Evolutionary conservation across 305 asterid genomes (phyloP), one percentile per base, ranked within the genome.

Genomic region (Solanum chacoense): DNA sequence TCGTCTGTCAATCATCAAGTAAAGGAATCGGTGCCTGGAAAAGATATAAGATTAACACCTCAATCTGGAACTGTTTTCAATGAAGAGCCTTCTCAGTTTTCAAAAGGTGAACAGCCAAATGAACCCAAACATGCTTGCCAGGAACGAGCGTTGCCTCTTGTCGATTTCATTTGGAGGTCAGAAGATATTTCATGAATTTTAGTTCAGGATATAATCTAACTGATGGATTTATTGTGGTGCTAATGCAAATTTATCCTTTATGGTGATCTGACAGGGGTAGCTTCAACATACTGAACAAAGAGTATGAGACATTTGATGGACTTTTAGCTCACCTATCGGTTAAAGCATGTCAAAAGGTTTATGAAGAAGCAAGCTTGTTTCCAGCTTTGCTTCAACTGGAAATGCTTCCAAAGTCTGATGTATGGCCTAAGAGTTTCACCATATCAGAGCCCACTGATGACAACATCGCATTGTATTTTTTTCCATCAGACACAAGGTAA

Each of bases 401-500:
- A 87, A 89, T 91, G 90, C 90, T 91, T 76, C 90, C 93, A 22
- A 89, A 80, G 67, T 34, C 78, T 88, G 69, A 36, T 13, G 63
- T 90, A 35, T 89, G 91, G 92, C 93, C 93, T 73, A 90, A 90
- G 85, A 87, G 91, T 89, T 91, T 91, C 75, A 55, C 13, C 45
- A 88, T 31, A 37, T 88, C 84, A 26, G 86, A 42, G 55, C 92
- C 93, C 50, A 75, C 72, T 55, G 89, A 73, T 86, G 88, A 92
- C 36, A 89, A 86, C 84, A 94, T 94, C 38, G 97, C 94, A 35
- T 92, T 94, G 59, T 94, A 93, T 91, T 94, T 94, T 93, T 93
- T 94, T 69, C 93, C 96, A 76, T 91, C 92, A 13, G 87, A 91
- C 74, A 89, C 24, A 79, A 94, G 98, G 98, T 95, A 80, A 55